A percentile compares a stretch with the other conserved stretches of the same genome.
phyloP scores from a whole-genome alignment of 176 grass and related monocot genomes.

The Stipa capillata region DNA sequence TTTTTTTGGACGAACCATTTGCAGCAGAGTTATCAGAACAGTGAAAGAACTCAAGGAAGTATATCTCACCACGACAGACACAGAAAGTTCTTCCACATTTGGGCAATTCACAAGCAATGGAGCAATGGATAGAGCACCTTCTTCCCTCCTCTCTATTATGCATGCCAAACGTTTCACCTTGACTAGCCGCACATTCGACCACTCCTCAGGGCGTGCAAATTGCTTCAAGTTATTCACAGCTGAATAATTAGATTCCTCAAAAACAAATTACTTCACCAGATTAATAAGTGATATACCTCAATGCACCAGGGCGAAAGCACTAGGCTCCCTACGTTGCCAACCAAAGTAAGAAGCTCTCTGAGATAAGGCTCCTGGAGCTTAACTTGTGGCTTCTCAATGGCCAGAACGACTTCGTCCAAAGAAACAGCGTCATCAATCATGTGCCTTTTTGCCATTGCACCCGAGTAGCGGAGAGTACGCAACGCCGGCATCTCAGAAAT shows the following conservation, averaged over 20 bases:
- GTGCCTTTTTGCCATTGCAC: slow-evolving; percentile 33
- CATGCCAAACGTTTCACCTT: slow-evolving; percentile 34
- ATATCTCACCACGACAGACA: slow-evolving; percentile 44
- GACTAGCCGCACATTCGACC: slow-evolving; percentile 7
- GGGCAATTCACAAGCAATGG: slow-evolving; percentile 36
- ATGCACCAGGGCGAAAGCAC: slow-evolving; percentile 58
- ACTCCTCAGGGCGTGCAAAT: slow-evolving; percentile 22
- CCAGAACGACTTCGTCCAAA: slow-evolving; percentile 33
- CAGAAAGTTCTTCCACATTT: slow-evolving; percentile 34
- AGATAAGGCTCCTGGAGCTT: slow-evolving; percentile 23
- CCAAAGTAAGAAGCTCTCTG: slow-evolving; percentile 31
- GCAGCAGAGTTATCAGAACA: background rate
- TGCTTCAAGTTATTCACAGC: slow-evolving; percentile 25
- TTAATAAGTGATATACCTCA: slow-evolving; percentile 32
- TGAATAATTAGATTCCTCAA: background rate
- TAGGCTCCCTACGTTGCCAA: slow-evolving; percentile 31
- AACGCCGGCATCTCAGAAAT: slow-evolving; percentile 19
- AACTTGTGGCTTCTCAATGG: slow-evolving; percentile 24
- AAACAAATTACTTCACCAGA: background rate
- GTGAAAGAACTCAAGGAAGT: background rate
- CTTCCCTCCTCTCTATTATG: slow-evolving; percentile 37
- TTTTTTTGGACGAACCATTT: too few relatives aligned
- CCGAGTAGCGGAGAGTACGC: slow-evolving; percentile 25
- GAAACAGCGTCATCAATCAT: background rate
- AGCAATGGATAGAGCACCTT: slow-evolving; percentile 37